Base-by-base conservation (phyloP, 768 basidiomycete genomes). In the Tephrocybe sp. region DNA sequence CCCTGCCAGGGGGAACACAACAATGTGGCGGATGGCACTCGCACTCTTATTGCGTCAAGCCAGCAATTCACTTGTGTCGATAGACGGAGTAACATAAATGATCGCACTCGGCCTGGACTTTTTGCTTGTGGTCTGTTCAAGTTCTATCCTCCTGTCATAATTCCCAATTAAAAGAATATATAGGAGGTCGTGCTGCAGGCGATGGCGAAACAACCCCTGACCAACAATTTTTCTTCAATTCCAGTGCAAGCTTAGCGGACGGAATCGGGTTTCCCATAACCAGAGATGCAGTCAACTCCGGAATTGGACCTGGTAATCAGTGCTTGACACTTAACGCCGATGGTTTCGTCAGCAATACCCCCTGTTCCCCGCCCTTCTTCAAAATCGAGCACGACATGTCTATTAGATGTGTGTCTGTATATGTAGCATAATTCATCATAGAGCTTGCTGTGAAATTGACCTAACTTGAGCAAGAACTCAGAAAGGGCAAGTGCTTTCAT, bases 21-120 rank as follows among this genome's bases (percentile, higher is more conserved):
- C 49, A 57, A 65, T 42, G 50, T 59, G 15, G 40, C 51, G 13
- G 63, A 61, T 41, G 61, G 57, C 24, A 61, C 54, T 22, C 42
- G 45, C 21, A 60, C 64, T 1, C 54, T 67, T 38, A 64, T 66
- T 38, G 63, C 66, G 45, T 66, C 63, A 44, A 65, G 59, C 43
- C 62, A 61, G 47, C 61, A 64, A 44, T 55, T 61, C 30, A 64
- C 61, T 18, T 64, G 63, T 27, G 51, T 64, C 15, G 61, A 63
- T 34, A 59, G 57, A 16, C 49, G 64, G 42, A 47, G 56, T 19
- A 62, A 63, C 16, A 11, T 10, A 10, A 55, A 65, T 6, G 61
- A 65, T 43, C 57, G 49, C 22, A 61, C 45, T 42, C 62, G 62
- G 29, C 64, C 62, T 21, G 64, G 62, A 12, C 59, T 63, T 36